Conservation (phyloP, 768 basidiomycete genomes). For the Calocybe gangraenosa region DNA sequence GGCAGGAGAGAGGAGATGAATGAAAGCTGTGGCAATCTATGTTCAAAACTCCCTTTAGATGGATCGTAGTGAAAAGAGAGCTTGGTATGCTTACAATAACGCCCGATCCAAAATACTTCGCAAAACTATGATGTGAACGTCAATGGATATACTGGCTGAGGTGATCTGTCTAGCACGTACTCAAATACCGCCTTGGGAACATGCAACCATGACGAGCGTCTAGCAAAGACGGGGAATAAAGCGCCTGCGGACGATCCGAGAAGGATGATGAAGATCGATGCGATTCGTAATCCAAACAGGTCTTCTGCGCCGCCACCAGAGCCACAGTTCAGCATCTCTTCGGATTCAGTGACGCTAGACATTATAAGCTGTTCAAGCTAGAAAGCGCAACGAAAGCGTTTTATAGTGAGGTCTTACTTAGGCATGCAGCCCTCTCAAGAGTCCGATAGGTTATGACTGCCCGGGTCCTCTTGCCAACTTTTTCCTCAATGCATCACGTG, state of each 20-base stretch:
- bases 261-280: conserved; percentile 72
- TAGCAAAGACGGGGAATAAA: conserved; percentile 67
- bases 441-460: conserved; percentile 21
- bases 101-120: conserved; percentile 89
- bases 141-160: not conserved
- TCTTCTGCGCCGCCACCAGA: conserved; percentile 47
- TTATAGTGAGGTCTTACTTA: conserved; percentile 1
- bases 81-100: conserved; percentile 58
- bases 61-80: conserved; percentile 7
- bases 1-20: conserved; percentile 77
- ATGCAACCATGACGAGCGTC: conserved; percentile 42
- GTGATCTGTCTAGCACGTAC: conserved; percentile 37
- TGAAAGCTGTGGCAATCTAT: conserved; percentile 87
- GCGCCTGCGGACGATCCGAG: conserved; percentile 55
- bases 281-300: conserved; percentile 55
- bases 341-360: conserved; percentile 13
- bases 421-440: not conserved
- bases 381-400: not conserved
- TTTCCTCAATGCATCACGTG: conserved; percentile 7
- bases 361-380: conserved; percentile 6
- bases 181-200: conserved; percentile 66
- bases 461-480: conserved; percentile 23
- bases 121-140: conserved; percentile 46
- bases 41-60: conserved; percentile 1
- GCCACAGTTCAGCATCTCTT: conserved; percentile 37